These are phyloP conservation scores for Collybia sp. DNA, from an alignment of 768 basidiomycete genomes.

Conservation along the genomic window DNA sequence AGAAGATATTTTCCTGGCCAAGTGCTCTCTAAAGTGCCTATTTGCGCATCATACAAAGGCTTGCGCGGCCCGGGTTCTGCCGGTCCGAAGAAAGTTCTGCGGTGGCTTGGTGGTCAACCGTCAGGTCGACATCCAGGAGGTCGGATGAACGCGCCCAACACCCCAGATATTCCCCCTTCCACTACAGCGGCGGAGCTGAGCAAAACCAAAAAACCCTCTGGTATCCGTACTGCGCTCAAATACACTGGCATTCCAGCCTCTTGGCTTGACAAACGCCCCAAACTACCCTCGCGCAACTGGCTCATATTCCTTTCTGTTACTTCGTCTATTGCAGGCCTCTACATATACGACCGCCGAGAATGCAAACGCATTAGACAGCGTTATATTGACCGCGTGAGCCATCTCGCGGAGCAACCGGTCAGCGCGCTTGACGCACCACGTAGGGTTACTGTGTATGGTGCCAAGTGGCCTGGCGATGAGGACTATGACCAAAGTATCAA, in stretches of 20 bases:
- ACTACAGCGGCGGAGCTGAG: no score
- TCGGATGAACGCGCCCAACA: no score
- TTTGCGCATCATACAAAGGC: no score
- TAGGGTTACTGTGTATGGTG: conserved; percentile 81
- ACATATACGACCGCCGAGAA: conserved; percentile 82
- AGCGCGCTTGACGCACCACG: conserved; percentile 64
- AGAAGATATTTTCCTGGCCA: no score
- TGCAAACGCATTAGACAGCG: conserved; percentile 73
- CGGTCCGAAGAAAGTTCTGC: no score
- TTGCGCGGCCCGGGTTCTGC: no score
- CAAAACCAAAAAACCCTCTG: conserved; percentile 31
- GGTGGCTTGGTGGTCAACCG: no score
- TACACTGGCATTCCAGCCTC: conserved; percentile 69
- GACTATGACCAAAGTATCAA: conserved; percentile 79
- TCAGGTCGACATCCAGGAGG: no score
- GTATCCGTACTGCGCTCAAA: conserved; percentile 55
- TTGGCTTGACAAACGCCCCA: conserved; percentile 82
- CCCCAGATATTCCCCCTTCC: no score
- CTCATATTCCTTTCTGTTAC: conserved; percentile 85
- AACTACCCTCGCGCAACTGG: conserved; percentile 90
- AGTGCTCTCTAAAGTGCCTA: no score
- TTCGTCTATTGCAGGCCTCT: conserved; percentile 63
- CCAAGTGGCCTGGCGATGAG: conserved; percentile 93
- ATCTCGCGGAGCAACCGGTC: conserved; percentile 66
- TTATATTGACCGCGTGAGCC: conserved; percentile 77